These are phyloP conservation scores for Leishmania tarentolae DNA, from an alignment of 208 protist genomes.

Conservation along the genomic window DNA sequence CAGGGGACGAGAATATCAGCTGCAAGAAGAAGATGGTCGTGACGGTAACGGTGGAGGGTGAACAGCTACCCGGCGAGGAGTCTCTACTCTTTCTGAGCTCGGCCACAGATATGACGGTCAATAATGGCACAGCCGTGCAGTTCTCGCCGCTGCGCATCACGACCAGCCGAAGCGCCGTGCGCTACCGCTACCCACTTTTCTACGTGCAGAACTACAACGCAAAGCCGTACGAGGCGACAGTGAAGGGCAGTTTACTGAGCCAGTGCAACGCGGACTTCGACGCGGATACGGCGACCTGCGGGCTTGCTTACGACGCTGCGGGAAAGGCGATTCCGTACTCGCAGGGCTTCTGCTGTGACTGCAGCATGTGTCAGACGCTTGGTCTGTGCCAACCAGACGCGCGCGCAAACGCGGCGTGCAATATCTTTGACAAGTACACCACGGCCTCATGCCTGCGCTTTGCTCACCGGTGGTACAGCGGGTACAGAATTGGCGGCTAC, in stretches of 20 bases:
- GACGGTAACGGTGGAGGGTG: constrained; percentile 68
- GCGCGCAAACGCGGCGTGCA: constrained; percentile 62
- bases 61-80: constrained; percentile 60
- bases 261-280: constrained; percentile 66
- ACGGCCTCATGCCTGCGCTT: constrained; percentile 87
- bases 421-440: constrained; percentile 53
- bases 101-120: constrained; percentile 53
- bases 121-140: constrained; percentile 26
- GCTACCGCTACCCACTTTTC: constrained; percentile 82
- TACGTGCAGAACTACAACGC: constrained; percentile 87
- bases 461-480: constrained; percentile 75
- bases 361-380: constrained; percentile 62
- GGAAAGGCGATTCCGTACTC: constrained; percentile 71
- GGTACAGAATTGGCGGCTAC: constrained; percentile 72
- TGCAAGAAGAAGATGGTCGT: constrained; percentile 85
- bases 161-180: constrained; percentile 58
- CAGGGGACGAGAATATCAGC: constrained; percentile 38
- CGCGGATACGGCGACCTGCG: constrained; percentile 65
- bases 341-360: constrained; percentile 88
- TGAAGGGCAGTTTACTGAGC: constrained; percentile 46
- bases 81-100: constrained; percentile 61
- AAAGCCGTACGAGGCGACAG: constrained; percentile 75
- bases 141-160: constrained; percentile 71
- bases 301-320: constrained; percentile 41
- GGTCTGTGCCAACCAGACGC: constrained; percentile 61